These are phyloP conservation scores for Trichosporon asahii DNA, from an alignment of 1,284 basidiomycete genomes.

Conservation along the genomic window DNA sequence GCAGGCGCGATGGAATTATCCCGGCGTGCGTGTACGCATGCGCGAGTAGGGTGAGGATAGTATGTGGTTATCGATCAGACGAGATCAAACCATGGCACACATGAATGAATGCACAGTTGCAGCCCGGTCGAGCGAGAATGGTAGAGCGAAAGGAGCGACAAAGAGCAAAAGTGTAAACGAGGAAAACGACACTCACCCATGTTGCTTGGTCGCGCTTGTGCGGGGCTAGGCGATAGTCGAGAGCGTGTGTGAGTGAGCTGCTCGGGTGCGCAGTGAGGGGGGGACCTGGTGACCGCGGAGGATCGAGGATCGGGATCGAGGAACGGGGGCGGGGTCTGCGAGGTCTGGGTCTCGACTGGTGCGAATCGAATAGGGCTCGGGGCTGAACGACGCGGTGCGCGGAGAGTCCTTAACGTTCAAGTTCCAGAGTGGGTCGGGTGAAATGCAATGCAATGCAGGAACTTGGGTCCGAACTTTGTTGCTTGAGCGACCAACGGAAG, in stretches of 20 bases:
- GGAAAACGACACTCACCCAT: conserved; percentile 2
- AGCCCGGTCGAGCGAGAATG: neutral
- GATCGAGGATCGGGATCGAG: conserved; percentile 2
- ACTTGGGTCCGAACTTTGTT: conserved; percentile 10
- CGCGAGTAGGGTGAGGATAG: neutral
- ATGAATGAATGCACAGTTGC: neutral
- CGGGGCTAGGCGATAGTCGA: neutral
- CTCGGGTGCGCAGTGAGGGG: neutral
- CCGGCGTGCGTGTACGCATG: neutral
- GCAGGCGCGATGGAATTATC: neutral
- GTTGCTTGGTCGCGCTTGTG: neutral
- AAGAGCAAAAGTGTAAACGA: neutral
- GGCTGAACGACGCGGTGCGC: neutral
- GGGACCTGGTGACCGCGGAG: neutral
- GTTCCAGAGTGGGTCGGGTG: conserved; percentile 9
- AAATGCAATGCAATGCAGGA: neutral
- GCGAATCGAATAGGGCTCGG: neutral
- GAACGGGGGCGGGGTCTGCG: neutral
- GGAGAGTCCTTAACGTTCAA: neutral
- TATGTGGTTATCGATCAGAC: neutral
- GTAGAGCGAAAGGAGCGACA: neutral
- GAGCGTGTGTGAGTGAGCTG: neutral
- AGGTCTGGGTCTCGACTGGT: neutral
- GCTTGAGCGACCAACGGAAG: neutral
- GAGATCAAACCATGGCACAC: neutral